Percentiles rank a stretch among this genome's conserved stretches.
Conservation (phyloP, 73 alveolate species). For the Breviolum minutum region DNA sequence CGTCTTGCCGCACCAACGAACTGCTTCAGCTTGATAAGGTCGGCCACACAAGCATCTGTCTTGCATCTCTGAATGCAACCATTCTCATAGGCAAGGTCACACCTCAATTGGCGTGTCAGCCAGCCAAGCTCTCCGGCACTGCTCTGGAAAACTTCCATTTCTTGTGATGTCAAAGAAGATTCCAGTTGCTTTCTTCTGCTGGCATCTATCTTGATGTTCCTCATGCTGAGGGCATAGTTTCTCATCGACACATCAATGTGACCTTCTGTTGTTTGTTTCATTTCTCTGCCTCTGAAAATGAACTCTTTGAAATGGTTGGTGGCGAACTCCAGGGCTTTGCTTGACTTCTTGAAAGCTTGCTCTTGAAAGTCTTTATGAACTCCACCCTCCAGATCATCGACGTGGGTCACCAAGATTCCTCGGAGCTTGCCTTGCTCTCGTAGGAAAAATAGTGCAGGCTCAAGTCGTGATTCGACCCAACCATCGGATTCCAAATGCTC, state of each 20-base stretch:
- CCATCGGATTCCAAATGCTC: neutral
- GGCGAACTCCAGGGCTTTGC: neutral
- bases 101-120: neutral
- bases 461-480: neutral
- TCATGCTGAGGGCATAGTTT: neutral
- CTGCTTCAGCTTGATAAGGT: neutral
- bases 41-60: neutral
- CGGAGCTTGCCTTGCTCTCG: neutral
- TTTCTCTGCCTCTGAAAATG: neutral
- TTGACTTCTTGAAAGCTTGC: neutral
- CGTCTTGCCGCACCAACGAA: neutral
- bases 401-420: neutral
- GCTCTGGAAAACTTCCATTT: neutral
- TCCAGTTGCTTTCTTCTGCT: neutral
- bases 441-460: neutral
- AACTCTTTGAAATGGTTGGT: slow-evolving; percentile 3
- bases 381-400: neutral
- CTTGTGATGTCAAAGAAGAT: neutral
- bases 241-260: neutral
- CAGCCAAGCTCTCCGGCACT: neutral
- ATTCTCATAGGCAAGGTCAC: neutral
- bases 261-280: neutral
- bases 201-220: neutral
- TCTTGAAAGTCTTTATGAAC: neutral
- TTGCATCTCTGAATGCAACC: neutral